These are phyloP conservation scores for Prunus davidiana DNA, from an alignment of 306 rosid genomes.

Conservation along the genomic window DNA sequence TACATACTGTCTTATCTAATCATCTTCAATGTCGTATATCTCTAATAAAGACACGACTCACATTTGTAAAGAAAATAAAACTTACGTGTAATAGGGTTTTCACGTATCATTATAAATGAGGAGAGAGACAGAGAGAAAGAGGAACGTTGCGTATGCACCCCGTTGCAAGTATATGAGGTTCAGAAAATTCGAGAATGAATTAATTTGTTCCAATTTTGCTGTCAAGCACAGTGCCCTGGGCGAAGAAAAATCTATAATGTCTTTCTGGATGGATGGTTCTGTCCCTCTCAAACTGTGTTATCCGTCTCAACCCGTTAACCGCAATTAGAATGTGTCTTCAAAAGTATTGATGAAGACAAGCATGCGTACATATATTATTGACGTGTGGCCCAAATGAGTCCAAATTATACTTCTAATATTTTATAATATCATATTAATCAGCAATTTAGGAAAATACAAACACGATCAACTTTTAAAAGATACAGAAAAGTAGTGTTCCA, in stretches of 20 bases:
- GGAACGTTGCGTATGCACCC: too few relatives aligned
- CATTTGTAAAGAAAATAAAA: too few relatives aligned
- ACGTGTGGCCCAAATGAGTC: not conserved
- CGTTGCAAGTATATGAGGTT: not conserved
- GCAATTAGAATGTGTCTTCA: not conserved
- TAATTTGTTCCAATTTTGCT: not conserved
- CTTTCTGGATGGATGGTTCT: not conserved
- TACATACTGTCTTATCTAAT: not conserved
- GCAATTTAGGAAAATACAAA: too few relatives aligned
- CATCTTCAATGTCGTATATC: not conserved
- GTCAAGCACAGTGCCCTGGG: not conserved
- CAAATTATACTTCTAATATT: not conserved
- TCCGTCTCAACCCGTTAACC: not conserved
- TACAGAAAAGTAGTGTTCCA: not conserved
- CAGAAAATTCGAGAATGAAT: not conserved
- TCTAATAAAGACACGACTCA: too few relatives aligned
- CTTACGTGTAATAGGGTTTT: too few relatives aligned
- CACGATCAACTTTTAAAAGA: too few relatives aligned
- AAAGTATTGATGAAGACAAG: not conserved
- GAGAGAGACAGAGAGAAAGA: too few relatives aligned
- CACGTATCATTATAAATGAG: too few relatives aligned
- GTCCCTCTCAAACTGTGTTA: not conserved
- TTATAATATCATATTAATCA: not conserved
- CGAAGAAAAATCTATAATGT: not conserved
- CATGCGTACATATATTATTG: not conserved